Evolutionary conservation across 2,329 filamentous ascomycete species (phyloP).

Genomic region (Endothia cerciana): DNA sequence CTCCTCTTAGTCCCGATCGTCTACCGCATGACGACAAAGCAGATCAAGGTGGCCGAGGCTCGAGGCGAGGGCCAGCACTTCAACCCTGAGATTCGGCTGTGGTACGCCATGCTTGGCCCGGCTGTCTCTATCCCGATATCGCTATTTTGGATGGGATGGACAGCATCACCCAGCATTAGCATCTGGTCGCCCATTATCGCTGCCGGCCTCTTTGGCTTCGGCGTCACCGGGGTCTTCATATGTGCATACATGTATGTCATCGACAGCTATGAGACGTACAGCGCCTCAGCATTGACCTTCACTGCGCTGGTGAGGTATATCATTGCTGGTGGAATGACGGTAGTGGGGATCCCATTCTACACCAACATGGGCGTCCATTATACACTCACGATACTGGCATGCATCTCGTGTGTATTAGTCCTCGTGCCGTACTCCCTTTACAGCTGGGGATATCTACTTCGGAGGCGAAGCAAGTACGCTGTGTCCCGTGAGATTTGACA

Average conservation of each 20-base stretch:
- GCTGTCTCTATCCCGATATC: conserved; percentile 47
- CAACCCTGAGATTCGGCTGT: conserved; percentile 45
- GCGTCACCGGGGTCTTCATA: conserved; percentile 46
- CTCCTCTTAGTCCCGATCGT: conserved; percentile 41
- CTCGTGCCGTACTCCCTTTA: conserved; percentile 39
- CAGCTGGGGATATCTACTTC: conserved; percentile 30
- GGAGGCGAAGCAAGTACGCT: conserved; percentile 25
- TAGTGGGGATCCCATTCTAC: conserved; percentile 41
- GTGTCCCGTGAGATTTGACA: conserved; percentile 24
- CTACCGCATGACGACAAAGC: conserved; percentile 35
- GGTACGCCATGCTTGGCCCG: conserved; percentile 48
- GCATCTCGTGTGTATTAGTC: conserved; percentile 35
- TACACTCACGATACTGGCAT: conserved; percentile 40
- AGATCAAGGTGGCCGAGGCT: conserved; percentile 17
- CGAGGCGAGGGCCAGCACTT: conserved; percentile 37
- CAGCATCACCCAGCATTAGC: conserved; percentile 44
- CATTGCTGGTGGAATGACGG: conserved; percentile 40
- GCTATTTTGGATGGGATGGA: conserved; percentile 58
- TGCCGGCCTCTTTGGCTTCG: conserved; percentile 48
- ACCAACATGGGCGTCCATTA: conserved; percentile 40
- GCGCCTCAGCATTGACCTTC: conserved; percentile 40
- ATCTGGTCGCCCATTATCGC: conserved; percentile 51
- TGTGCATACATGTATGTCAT: conserved; percentile 44
- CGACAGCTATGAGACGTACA: conserved; percentile 40
- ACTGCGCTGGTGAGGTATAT: conserved; percentile 39